Evolutionary conservation across 179 eudicot species (phyloP).

Genomic region (Beta corolliflora): DNA sequence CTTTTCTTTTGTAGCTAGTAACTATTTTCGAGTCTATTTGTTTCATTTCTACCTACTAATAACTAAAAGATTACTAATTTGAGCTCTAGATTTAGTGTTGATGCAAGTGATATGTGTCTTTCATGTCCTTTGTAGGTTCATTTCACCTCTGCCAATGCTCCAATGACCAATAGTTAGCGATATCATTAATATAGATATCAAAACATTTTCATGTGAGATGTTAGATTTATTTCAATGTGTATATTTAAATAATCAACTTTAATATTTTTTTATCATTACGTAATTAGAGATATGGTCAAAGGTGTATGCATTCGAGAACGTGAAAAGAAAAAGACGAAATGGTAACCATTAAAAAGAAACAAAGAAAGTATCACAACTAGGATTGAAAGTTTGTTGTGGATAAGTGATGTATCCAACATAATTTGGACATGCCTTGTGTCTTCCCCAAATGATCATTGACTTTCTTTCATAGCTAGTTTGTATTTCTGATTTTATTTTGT

Average conservation of each 20-base stretch:
- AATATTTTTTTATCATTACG: too few relatives aligned
- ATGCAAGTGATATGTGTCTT: constrained; percentile 5
- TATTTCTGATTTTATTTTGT: neutral
- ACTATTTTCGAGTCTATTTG: neutral
- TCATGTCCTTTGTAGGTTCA: neutral
- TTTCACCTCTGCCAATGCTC: constrained; percentile 9
- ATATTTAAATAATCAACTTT: too few relatives aligned
- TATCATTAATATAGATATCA: neutral
- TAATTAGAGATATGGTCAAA: too few relatives aligned
- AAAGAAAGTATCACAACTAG: neutral
- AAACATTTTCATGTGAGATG: too few relatives aligned
- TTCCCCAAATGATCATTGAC: neutral
- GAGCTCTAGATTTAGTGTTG: neutral
- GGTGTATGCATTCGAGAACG: too few relatives aligned
- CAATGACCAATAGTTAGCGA: neutral
- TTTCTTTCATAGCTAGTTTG: neutral
- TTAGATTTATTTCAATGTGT: too few relatives aligned
- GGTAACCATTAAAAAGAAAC: too few relatives aligned
- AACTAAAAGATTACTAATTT: neutral
- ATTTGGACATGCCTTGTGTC: neutral
- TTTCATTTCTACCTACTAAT: neutral
- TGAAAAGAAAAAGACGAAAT: too few relatives aligned
- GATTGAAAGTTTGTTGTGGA: neutral
- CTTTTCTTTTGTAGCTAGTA: neutral
- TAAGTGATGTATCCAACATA: neutral